Evolutionary conservation across 441 rosid species (phyloP).

Genomic region (Mallotus repandus): DNA sequence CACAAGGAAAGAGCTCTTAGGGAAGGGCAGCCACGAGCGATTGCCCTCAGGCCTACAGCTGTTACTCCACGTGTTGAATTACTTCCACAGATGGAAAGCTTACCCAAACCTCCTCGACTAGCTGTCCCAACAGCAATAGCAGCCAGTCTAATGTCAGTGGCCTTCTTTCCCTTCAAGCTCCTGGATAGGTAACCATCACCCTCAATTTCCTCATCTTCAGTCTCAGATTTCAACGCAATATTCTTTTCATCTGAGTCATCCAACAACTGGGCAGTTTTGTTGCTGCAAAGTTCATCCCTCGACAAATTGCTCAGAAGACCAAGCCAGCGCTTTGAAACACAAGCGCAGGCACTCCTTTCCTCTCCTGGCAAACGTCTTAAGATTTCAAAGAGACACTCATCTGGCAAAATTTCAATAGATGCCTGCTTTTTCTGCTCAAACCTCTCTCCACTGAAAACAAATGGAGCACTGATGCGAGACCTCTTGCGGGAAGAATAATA

Average conservation of each 20-base stretch:
- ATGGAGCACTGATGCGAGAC: constrained; percentile 65
- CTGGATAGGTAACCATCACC: constrained; percentile 71
- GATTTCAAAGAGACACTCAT: constrained; percentile 93
- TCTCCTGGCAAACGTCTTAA: constrained; percentile 60
- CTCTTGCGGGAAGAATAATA: constrained; percentile 81
- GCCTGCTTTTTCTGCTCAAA: constrained; percentile 45
- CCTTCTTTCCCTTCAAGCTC: constrained; percentile 85
- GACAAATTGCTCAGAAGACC: constrained; percentile 60
- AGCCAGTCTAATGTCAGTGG: constrained; percentile 86
- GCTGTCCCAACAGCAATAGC: constrained; percentile 86
- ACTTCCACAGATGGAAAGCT: constrained; percentile 62
- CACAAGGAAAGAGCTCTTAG: constrained; percentile 70
- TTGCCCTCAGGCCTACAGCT: constrained; percentile 56
- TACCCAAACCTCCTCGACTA: constrained; percentile 74
- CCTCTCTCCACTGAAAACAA: constrained; percentile 40
- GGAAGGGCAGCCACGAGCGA: constrained; percentile 75
- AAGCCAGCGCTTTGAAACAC: constrained; percentile 92
- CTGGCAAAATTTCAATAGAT: constrained; percentile 75
- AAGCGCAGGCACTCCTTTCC: constrained; percentile 75
- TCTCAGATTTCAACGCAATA: constrained; percentile 21
- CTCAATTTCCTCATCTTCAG: constrained; percentile 37
- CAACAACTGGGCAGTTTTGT: constrained; percentile 15
- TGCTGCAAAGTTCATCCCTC: constrained; percentile 49
- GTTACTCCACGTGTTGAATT: constrained; percentile 55
- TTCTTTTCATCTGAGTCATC: constrained; percentile 21